phyloP scores from a whole-genome alignment of 768 basidiomycete species.

The Jaapia argillacea region DNA sequence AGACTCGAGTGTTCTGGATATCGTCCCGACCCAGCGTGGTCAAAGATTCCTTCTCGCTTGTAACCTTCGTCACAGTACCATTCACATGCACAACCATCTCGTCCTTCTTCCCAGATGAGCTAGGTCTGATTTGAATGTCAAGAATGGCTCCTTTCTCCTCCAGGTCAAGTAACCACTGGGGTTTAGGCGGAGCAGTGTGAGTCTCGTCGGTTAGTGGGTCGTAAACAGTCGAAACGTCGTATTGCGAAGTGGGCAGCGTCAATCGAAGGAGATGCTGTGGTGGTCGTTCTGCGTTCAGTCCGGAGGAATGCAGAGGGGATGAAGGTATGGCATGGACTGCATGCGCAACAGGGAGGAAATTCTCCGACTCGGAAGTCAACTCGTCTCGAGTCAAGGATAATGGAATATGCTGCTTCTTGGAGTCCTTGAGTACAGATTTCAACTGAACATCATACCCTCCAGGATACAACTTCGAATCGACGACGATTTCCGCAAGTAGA shows the following conservation, averaged over 20 bases:
- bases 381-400: slow-evolving; percentile 23
- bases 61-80: slow-evolving; percentile 31
- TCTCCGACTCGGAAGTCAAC: slow-evolving; percentile 14
- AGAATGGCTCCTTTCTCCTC: slow-evolving; percentile 52
- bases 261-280: slow-evolving; percentile 71
- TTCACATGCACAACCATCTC: slow-evolving; percentile 32
- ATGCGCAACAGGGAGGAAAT: slow-evolving; percentile 40
- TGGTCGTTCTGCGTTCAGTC: slow-evolving; percentile 38
- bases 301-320: slow-evolving; percentile 73
- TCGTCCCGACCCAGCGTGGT: slow-evolving; percentile 67
- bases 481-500: slow-evolving; percentile 66
- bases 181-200: slow-evolving; percentile 47
- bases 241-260: slow-evolving; percentile 75
- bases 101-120: slow-evolving; percentile 18
- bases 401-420: slow-evolving; percentile 13
- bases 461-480: slow-evolving; percentile 75
- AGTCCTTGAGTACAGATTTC: slow-evolving; percentile 31
- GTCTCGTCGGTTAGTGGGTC: slow-evolving; percentile 76
- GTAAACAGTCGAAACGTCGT: slow-evolving; percentile 60
- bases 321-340: slow-evolving; percentile 70
- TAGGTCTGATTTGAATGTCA: slow-evolving; percentile 42
- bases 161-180: slow-evolving; percentile 63
- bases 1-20: slow-evolving; percentile 59
- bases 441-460: slow-evolving; percentile 57
- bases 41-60: slow-evolving; percentile 70